Evolutionary conservation across 2,329 filamentous ascomycete species (phyloP), one percentile per base, ranked within the genome.

Genomic region (Aspergillus flavus): DNA sequence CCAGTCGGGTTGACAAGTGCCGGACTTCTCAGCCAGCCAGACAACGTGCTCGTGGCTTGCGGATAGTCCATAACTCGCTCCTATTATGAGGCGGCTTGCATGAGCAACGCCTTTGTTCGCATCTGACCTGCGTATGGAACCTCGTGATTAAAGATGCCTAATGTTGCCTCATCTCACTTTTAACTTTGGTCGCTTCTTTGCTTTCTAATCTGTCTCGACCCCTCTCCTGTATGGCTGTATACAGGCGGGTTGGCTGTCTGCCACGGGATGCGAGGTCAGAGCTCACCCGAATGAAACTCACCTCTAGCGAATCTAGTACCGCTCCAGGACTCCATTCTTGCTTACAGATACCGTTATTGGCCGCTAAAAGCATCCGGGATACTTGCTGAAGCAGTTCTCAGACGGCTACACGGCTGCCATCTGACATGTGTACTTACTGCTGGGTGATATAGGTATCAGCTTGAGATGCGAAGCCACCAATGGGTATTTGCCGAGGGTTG

Each of bases 11-110:
- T 65, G 52, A 53, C 59, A 48, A 59, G 52, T 57, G 48, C 56
- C 52, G 34, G 39, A 48, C 61, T 57, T 62, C 54, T 61, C 59
- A 41, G 55, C 53, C 56, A 52, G 57, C 58, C 66, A 64, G 57
- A 54, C 61, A 67, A 65, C 65, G 61, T 65, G 65, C 54, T 62
- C 30, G 63, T 69, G 65, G 65, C 66, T 66, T 65, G 65, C 57
- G 58, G n/a, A 36, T 52, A 63, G 50, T 65, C 65, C 53, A 62
- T 63, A 65, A 57, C 21, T 54, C 60, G 23, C 39, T 48, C 59
- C 53, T 52, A 45, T 57, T 55, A 54, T 46, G 45, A 32, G 62
- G 61, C 55, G 57, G 28, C 62, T 60, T 68, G 64, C 66, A 62
- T 61, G 55, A 62, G 55, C 61, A 61, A 61, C 48, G 57, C 58